A percentile compares a stretch with the other conserved stretches of the same genome.
Conservation (phyloP, 2,329 filamentous ascomycete genomes). For the Pseudogymnoascus sp. region DNA sequence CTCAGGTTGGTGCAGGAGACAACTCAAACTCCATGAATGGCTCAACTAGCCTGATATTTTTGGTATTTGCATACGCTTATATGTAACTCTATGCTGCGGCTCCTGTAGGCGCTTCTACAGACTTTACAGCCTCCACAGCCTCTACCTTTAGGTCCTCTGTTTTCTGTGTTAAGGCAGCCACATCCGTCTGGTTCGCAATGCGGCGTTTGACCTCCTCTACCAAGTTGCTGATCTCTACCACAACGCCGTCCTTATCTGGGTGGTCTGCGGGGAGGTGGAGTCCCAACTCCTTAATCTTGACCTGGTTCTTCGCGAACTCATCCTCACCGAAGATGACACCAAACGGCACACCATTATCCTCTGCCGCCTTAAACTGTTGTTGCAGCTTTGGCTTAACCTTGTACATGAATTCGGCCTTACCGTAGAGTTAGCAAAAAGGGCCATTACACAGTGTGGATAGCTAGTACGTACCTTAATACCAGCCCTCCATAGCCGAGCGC, state of each 20-base stretch:
- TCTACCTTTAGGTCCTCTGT: slow-evolving; percentile 23
- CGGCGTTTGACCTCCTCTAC: slow-evolving; percentile 52
- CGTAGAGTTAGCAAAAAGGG: slow-evolving; percentile 8
- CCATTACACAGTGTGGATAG: background rate
- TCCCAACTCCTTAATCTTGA: slow-evolving; percentile 80
- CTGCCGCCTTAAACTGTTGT: slow-evolving; percentile 85
- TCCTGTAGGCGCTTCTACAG: background rate
- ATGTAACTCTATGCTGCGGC: background rate
- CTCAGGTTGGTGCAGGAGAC: background rate
- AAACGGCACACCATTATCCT: slow-evolving; percentile 70
- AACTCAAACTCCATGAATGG: background rate
- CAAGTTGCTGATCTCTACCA: slow-evolving; percentile 57
- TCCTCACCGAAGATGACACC: slow-evolving; percentile 87
- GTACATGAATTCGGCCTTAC: slow-evolving; percentile 70
- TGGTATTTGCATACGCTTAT: background rate
- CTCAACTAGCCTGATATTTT: background rate
- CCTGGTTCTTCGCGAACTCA: slow-evolving; percentile 72
- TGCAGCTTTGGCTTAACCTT: slow-evolving; percentile 86
- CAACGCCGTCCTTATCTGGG: slow-evolving; percentile 80
- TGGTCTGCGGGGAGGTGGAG: slow-evolving; percentile 60
- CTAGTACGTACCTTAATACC: slow-evolving; percentile 62
- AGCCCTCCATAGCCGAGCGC: slow-evolving; percentile 70
- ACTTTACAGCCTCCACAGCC: background rate
- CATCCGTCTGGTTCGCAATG: slow-evolving; percentile 30
- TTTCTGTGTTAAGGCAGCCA: slow-evolving; percentile 22